These are phyloP conservation scores for Coemansia sp. DNA, from an alignment of 192 early-diverging fungal genomes.

Conservation along the genomic window DNA sequence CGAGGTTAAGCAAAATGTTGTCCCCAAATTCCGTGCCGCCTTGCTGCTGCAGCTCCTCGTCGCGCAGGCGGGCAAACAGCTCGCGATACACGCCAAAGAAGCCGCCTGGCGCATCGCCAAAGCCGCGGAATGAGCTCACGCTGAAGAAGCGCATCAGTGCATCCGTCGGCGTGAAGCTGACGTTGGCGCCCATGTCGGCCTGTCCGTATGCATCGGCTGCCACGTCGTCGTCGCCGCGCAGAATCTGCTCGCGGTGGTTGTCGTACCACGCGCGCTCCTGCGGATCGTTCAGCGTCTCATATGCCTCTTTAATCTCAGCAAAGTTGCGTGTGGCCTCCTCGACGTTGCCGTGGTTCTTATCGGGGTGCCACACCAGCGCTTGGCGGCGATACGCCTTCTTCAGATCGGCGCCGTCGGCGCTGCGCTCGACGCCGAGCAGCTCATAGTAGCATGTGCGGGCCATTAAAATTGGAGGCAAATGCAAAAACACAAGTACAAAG, in stretches of 20 bases:
- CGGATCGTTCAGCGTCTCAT: conserved; percentile 88
- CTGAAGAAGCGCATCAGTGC: conserved; percentile 82
- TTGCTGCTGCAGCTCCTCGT: conserved; percentile 67
- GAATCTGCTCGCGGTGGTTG: conserved; percentile 87
- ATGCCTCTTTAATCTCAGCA: conserved; percentile 88
- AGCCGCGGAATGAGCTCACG: conserved; percentile 68
- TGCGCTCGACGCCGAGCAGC: conserved; percentile 75
- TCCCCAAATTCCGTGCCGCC: conserved; percentile 17
- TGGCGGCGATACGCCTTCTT: conserved; percentile 85
- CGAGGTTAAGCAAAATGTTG: conserved; percentile 34
- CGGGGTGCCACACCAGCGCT: conserved; percentile 80
- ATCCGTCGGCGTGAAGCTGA: conserved; percentile 29
- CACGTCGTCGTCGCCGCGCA: conserved; percentile 67
- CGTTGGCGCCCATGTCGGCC: conserved; percentile 48
- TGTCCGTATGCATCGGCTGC: conserved; percentile 37
- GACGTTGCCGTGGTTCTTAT: conserved; percentile 82
- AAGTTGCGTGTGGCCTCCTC: conserved; percentile 88
- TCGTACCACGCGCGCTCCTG: conserved; percentile 98
- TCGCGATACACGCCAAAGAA: conserved; percentile 81
- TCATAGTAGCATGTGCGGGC: conserved; percentile 87
- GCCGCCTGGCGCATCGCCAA: conserved; percentile 63
- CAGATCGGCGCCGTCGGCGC: conserved; percentile 70
- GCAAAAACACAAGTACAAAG: no score
- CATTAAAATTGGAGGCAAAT: no score
- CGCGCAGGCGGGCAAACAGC: conserved; percentile 73